Evolutionary conservation across 345 rosid species (phyloP), one percentile per base, ranked within the genome.

Genomic region (Mallotus nudiflorus): DNA sequence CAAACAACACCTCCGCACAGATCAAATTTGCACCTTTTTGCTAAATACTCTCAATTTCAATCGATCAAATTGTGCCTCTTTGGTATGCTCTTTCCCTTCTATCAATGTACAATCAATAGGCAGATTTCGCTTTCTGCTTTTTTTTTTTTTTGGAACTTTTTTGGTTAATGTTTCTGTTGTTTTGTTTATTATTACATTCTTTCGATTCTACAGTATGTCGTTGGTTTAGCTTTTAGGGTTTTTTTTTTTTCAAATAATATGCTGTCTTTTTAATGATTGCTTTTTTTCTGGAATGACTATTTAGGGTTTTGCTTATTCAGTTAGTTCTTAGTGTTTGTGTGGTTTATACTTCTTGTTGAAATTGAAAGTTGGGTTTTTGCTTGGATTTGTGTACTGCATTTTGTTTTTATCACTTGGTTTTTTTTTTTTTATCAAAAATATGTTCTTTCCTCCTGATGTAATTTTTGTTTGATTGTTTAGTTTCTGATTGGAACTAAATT

Each of bases 221-320:
- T n/a, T n/a, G n/a, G n/a, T 9, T 39, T 25, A 5, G 4, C 18
- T 13, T 68, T 40, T 67, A 42, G 63, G 63, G 54, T 55, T 68
- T 68, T 28, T 22, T 19, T 24, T 42, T 25, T n/a, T n/a, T n/a
- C n/a, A n/a, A n/a, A n/a, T n/a, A n/a, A 33, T 33, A 33, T 2
- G 6, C 4, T 28, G 9, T 42, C 35, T 18, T 27, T 25, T 9
- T 29, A 16, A 31, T 33, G 2, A 28, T 57, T 18, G 9, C 31
- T 57, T 16, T 63, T 25, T 0, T 5, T 12, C 20, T 33, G 37
- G 37, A 33, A 6, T 24, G 22, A 42, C 28, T 55, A 20, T 42
- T 55, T 55, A 56, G 71, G 71, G 20, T 68, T 68, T 68, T 37
- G 19, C 19, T 31, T 19, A 4, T 25, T 39, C 37, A 67, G 13